Conservation (phyloP, 1,284 basidiomycete species). For the Ustilago nuda region DNA sequence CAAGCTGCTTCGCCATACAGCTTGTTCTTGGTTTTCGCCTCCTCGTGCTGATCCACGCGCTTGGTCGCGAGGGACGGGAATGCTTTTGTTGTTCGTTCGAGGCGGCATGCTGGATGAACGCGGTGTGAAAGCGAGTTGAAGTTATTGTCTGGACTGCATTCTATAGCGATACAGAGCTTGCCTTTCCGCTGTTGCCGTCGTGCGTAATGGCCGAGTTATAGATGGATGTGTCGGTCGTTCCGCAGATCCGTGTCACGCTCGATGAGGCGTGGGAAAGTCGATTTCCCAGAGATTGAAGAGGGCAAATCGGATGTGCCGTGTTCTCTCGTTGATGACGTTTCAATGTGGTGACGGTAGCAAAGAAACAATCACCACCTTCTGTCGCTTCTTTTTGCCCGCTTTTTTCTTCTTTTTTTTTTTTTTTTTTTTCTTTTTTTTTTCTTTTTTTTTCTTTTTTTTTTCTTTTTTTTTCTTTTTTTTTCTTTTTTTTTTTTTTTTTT, state of each 20-base stretch:
- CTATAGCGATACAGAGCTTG: not conserved
- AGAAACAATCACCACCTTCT: not conserved
- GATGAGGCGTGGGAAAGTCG: no score
- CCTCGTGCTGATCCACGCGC: conserved; percentile 14
- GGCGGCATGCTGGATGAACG: conserved; percentile 19
- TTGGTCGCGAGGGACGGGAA: conserved; percentile 41
- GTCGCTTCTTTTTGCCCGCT: not conserved
- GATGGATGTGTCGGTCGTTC: not conserved
- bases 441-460: no score
- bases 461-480: no score
- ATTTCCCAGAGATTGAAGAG: not conserved
- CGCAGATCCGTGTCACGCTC: not conserved
- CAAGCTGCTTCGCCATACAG: conserved; percentile 58
- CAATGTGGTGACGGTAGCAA: not conserved
- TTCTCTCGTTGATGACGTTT: not conserved
- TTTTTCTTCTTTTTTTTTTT: not conserved
- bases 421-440: no score
- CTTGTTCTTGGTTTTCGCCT: conserved; percentile 37
- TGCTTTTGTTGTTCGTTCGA: conserved; percentile 31
- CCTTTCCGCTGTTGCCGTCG: not conserved
- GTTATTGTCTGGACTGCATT: conserved; percentile 13
- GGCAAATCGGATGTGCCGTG: not conserved
- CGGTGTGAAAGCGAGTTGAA: not conserved
- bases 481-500: no score
- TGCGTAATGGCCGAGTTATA: not conserved